phyloP scores from a whole-genome alignment of 2,329 filamentous ascomycete species.

The Aspergillus alliaceus region DNA sequence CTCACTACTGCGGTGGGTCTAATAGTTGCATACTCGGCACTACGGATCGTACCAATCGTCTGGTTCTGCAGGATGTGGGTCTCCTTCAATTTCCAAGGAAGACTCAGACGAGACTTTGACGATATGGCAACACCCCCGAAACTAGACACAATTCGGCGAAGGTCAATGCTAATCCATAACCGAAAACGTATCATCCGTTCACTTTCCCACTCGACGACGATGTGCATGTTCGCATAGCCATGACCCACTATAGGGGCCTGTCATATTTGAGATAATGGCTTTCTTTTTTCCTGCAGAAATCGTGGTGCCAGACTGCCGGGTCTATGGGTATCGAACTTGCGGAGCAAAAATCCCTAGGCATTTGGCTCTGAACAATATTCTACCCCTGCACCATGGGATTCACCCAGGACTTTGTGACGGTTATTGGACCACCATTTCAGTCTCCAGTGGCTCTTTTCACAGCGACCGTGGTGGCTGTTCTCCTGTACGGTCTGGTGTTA shows the following conservation, averaged over 20 bases:
- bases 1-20: background rate
- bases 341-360: background rate
- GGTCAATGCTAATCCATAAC: background rate
- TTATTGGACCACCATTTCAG: background rate
- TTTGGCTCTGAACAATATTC: background rate
- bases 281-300: background rate
- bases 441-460: background rate
- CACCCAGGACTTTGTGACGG: background rate
- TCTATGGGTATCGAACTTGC: background rate
- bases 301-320: background rate
- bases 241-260: slow-evolving; percentile 1
- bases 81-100: background rate
- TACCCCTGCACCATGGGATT: slow-evolving; percentile 5
- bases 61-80: slow-evolving; percentile 1
- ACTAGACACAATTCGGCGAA: background rate
- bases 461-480: background rate
- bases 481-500: background rate
- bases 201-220: background rate
- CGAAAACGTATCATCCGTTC: background rate
- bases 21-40: background rate
- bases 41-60: slow-evolving; percentile 1
- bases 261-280: slow-evolving; percentile 2
- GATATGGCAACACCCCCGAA: background rate
- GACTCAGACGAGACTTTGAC: background rate
- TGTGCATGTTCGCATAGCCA: background rate